phyloP scores from a whole-genome alignment of 495 filamentous ascomycete species.

The Daldinia loculata region DNA sequence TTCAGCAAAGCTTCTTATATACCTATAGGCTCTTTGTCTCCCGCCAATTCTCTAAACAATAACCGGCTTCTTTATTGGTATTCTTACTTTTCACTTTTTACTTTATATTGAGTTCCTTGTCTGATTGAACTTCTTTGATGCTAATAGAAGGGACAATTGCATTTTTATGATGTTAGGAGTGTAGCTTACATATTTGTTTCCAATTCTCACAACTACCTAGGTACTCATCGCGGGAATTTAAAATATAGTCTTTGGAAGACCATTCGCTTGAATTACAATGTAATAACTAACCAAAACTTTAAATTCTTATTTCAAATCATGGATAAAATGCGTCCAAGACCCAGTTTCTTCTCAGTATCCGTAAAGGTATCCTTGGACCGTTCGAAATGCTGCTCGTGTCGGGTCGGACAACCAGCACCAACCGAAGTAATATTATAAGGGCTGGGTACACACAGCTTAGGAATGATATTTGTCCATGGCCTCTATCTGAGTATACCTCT shows the following conservation, averaged over 20 bases:
- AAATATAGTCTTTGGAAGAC: background rate
- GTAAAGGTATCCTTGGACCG: too few species aligned
- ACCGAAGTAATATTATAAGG: too few species aligned
- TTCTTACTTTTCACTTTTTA: background rate
- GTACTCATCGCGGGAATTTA: background rate
- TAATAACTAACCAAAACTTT: too few species aligned
- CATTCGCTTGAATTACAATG: too few species aligned
- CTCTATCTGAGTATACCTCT: background rate
- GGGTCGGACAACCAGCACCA: too few species aligned
- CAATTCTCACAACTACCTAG: background rate
- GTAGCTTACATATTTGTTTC: background rate
- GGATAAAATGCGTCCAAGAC: too few species aligned
- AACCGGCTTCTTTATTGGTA: background rate
- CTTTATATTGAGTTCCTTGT: background rate
- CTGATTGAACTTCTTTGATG: background rate
- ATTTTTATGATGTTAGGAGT: background rate
- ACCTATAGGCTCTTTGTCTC: conserved; percentile 7
- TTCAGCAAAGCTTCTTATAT: background rate
- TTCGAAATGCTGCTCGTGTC: too few species aligned
- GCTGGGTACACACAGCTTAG: too few species aligned
- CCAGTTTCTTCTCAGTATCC: too few species aligned
- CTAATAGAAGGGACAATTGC: background rate
- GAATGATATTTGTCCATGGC: too few species aligned
- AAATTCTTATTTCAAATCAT: too few species aligned
- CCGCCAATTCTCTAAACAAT: background rate